Evolutionary conservation across 2,329 filamentous ascomycete species (phyloP), one percentile per base, ranked within the genome.

Genomic region (Aspergillus floridensis): DNA sequence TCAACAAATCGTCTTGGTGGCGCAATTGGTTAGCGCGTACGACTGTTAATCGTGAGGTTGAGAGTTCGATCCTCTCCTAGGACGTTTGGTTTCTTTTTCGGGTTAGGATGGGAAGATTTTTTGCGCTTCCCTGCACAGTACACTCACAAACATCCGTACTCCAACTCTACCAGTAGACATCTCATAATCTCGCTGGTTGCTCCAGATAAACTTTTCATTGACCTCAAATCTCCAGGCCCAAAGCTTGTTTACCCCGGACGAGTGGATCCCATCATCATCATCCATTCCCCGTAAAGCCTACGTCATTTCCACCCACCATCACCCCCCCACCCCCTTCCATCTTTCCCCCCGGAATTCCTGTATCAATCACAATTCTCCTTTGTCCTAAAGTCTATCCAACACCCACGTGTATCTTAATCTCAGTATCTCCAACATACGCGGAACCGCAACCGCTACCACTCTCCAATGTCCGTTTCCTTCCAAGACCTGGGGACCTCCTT

Each of bases 401-500:
- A 2, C 32, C 8, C 32, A 12, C 32, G 32, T 29, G 26, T 29
- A 29, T 8, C 7, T 3, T 7, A 3, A 10, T 29, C 26, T 29
- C 26, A 29, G 26, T 8, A 29, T 8, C 7, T 29, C 7, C 26
- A 29, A 29, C 7, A 0, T 2, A 29, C 26, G 26, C 2, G 7
- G 7, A 29, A n/a, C n/a, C n/a, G n/a, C n/a, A 29, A 29, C 26
- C 7, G 5, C 32, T 35, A 16, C 12, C 12, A 35, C 12, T 16
- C 4, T 16, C 32, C 11, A 1, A 12, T 35, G 11, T 35, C 32
- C 32, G 12, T 35, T 4, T 44, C 38, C 38, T 44, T 44, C 38
- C 38, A 44, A 7, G 38, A 44, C 38, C 38, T 44, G 16, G 38
- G 38, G 16, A 44, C 35, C n/a, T 54, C 57, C n/a, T 83, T 85